phyloP scores from a whole-genome alignment of 2,329 filamentous ascomycete species.

The Colletotrichum filicis region DNA sequence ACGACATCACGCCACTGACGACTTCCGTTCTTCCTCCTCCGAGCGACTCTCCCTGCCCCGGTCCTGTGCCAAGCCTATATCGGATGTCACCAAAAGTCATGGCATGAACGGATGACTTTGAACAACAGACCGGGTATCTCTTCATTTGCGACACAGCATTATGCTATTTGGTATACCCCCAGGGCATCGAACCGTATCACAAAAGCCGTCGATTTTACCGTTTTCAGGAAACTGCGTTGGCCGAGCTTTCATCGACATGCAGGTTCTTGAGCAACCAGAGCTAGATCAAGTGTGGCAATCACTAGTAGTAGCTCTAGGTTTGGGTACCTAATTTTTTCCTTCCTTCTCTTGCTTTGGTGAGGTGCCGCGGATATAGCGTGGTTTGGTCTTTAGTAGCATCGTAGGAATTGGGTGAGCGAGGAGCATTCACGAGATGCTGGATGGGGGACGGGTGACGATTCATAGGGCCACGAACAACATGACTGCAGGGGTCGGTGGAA shows the following conservation, averaged over 20 bases:
- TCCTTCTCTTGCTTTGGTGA: conserved; percentile 15
- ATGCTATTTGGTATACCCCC: conserved; percentile 35
- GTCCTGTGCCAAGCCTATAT: not conserved
- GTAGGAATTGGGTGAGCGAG: conserved; percentile 19
- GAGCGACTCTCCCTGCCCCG: conserved; percentile 4
- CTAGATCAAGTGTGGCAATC: not conserved
- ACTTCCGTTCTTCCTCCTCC: conserved; percentile 35
- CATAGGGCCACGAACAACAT: conserved; percentile 26
- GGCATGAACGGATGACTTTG: not conserved
- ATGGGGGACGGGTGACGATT: not conserved
- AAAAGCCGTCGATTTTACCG: conserved; percentile 37
- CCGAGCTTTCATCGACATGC: conserved; percentile 16
- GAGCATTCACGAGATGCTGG: conserved; percentile 25
- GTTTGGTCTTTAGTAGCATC: conserved; percentile 35
- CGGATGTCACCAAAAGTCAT: not conserved
- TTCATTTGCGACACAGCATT: conserved; percentile 33
- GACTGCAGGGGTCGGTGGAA: conserved; percentile 14
- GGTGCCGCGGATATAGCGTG: conserved; percentile 32
- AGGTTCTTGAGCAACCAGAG: not conserved
- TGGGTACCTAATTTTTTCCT: conserved; percentile 34
- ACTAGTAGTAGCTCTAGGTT: conserved; percentile 6
- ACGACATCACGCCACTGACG: conserved; percentile 50
- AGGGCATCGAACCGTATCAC: conserved; percentile 33
- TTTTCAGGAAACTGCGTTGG: conserved; percentile 30
- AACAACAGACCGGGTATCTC: conserved; percentile 6